Base-by-base conservation (phyloP, 805 yeast species). In the Sungouiozyma ichnusensis region DNA sequence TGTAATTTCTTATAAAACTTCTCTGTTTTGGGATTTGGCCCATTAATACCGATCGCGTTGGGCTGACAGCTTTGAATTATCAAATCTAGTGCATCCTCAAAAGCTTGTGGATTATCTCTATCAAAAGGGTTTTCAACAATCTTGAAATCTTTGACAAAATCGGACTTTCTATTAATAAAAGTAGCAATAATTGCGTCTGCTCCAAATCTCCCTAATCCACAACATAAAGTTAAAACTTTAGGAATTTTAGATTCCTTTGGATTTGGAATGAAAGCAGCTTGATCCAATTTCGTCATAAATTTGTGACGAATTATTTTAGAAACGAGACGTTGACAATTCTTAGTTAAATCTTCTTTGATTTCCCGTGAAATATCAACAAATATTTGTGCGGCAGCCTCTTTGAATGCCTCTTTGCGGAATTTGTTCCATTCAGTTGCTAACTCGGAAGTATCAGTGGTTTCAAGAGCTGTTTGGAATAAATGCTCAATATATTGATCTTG, bases 261-360 rank as follows among this genome's bases (percentile, higher is more conserved):
- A 37, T 74, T 72, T 4, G 97, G 95, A 51, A 83, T 79, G 62
- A 68, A 88, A 27, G 99, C 97, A 2, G 97, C 95, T 66, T 88
- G 97, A 59, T 90, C 92, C 31, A 92, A 71, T 53, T 79, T 81
- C 17, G 74, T 70, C 58, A 76, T 67, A 54, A 90, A 82, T 20
- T 73, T 68, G 35, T 73, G 71, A 50, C 97, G 79, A 31, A 90
- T 76, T 44, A 80, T 79, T 44, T 69, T 72, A 39, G 79, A 79
- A 36, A 92, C 69, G 35, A 76, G 58, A 43, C 83, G 73, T 58
- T 84, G 84, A 65, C 95, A 83, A 43, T 73, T 80, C 44, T 81
- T 74, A 42, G 86, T 76, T 42, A 90, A 68, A 42, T 79, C 83
- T 54, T 88, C 97, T 48, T 88, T 85, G 39, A 92, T 79, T 55